Evolutionary conservation across 495 filamentous ascomycete genomes (phyloP).

Genomic region (Friedmanniomyces simplex): DNA sequence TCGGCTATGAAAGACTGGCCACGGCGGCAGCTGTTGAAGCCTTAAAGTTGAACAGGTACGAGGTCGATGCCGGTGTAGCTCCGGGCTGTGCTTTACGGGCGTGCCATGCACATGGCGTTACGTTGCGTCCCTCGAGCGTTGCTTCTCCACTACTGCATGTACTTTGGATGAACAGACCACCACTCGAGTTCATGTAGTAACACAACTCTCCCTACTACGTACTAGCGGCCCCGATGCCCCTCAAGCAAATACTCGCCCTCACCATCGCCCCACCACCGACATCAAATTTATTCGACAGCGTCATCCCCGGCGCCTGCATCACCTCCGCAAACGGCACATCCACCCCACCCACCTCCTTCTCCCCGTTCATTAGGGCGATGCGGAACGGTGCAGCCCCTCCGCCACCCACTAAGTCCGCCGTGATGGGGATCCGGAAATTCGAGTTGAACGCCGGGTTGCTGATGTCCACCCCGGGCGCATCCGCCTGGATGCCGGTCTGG

Average conservation of each 20-base stretch:
- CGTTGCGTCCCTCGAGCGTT: no score
- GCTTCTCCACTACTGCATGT: no score
- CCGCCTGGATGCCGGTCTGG: constrained; percentile 30
- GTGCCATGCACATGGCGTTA: no score
- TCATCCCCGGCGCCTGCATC: constrained; percentile 26
- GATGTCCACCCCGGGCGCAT: constrained; percentile 34
- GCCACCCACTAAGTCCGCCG: constrained; percentile 25
- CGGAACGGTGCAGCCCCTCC: constrained; percentile 15
- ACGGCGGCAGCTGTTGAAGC: no score
- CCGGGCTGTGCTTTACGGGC: no score
- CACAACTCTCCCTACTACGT: no score
- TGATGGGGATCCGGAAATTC: constrained; percentile 30
- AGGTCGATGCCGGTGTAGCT: no score
- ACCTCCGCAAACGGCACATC: constrained; percentile 34
- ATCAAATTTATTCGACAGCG: constrained; percentile 28
- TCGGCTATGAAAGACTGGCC: background rate
- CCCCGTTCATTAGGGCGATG: constrained; percentile 31
- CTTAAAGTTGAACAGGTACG: no score
- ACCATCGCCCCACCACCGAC: constrained; percentile 29
- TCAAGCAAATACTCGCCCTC: constrained; percentile 26
- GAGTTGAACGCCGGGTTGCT: constrained; percentile 36
- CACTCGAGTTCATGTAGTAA: no score
- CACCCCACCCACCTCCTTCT: constrained; percentile 25
- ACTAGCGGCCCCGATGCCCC: constrained; percentile 18
- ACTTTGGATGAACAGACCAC: no score